Conservation (phyloP, 192 early-diverging fungal species). For the Coemansia sp. region DNA sequence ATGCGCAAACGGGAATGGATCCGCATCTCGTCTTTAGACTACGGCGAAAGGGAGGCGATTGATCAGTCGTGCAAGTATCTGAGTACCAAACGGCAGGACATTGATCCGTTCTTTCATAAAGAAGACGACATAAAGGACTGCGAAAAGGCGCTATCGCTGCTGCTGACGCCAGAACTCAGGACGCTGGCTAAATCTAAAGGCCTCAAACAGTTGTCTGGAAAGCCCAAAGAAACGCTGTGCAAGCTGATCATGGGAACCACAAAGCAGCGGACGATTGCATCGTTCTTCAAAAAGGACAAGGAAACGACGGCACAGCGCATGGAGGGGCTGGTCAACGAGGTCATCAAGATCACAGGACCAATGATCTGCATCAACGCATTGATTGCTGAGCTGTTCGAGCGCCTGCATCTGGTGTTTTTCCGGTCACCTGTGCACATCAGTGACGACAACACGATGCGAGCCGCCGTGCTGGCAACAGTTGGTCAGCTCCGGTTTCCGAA, state of each 20-base stretch:
- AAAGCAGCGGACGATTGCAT: slow-evolving; percentile 43
- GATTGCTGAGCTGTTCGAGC: slow-evolving; percentile 43
- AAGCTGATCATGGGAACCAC: slow-evolving; percentile 19
- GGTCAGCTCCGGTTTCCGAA: slow-evolving; percentile 43
- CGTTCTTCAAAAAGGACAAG: slow-evolving; percentile 36
- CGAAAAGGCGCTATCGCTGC: slow-evolving; percentile 22
- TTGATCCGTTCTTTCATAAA: slow-evolving; percentile 28
- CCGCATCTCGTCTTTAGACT: slow-evolving; percentile 31
- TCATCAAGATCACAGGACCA: slow-evolving; percentile 28
- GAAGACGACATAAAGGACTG: slow-evolving; percentile 19
- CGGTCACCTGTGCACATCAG: slow-evolving; percentile 25
- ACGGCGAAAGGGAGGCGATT: slow-evolving; percentile 32
- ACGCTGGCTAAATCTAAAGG: slow-evolving; percentile 32
- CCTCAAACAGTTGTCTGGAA: slow-evolving; percentile 34
- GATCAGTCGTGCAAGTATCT: slow-evolving; percentile 41
- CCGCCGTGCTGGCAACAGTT: slow-evolving; percentile 27
- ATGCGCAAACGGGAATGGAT: slow-evolving; percentile 51
- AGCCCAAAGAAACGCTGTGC: slow-evolving; percentile 38
- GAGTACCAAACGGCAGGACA: neutral
- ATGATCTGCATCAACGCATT: slow-evolving; percentile 27
- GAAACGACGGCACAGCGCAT: slow-evolving; percentile 17
- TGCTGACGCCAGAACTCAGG: slow-evolving; percentile 31
- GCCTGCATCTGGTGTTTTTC: slow-evolving; percentile 52
- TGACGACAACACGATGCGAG: slow-evolving; percentile 38
- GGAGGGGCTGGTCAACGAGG: slow-evolving; percentile 14